phyloP scores from a whole-genome alignment of 805 yeast genomes.

The Sugiyamaella floridensis region DNA sequence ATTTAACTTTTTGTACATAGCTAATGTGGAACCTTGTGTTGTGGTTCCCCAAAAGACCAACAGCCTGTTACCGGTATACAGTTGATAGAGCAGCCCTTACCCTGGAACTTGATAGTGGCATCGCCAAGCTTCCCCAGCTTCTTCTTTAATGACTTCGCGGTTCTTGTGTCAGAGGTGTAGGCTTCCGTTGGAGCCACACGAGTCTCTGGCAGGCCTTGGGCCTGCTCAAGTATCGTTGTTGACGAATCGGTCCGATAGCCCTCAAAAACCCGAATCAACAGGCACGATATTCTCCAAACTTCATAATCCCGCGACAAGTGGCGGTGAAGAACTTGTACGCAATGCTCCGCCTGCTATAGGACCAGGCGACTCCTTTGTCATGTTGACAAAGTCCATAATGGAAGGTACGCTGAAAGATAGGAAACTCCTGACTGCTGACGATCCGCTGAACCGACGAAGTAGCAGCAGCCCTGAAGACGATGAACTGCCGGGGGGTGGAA shows the following conservation, averaged over 20 bases:
- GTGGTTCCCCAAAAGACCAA: too few species aligned
- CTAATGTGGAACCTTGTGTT: neutral
- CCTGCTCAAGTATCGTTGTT: slow-evolving; percentile 51
- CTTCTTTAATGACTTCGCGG: slow-evolving; percentile 12
- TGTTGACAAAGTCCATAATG: slow-evolving; percentile 22
- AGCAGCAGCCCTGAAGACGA: neutral
- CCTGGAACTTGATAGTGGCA: neutral
- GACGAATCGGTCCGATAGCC: slow-evolving; percentile 18
- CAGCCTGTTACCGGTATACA: too few species aligned
- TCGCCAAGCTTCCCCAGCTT: too few species aligned
- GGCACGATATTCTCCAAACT: neutral
- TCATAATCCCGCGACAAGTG: neutral
- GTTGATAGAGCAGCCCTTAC: neutral
- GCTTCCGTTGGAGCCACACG: slow-evolving; percentile 50
- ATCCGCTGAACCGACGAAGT: neutral
- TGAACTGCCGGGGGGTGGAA: neutral
- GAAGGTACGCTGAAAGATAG: slow-evolving; percentile 26
- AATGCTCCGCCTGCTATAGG: slow-evolving; percentile 3
- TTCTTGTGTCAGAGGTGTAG: slow-evolving; percentile 55
- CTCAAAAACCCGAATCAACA: neutral
- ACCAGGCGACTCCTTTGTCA: slow-evolving; percentile 19
- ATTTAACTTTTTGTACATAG: neutral
- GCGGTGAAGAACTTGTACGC: neutral
- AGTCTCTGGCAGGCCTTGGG: slow-evolving; percentile 45
- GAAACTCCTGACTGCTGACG: neutral